Conservation (phyloP, 1,284 basidiomycete genomes). For the Trametes pubescens region DNA sequence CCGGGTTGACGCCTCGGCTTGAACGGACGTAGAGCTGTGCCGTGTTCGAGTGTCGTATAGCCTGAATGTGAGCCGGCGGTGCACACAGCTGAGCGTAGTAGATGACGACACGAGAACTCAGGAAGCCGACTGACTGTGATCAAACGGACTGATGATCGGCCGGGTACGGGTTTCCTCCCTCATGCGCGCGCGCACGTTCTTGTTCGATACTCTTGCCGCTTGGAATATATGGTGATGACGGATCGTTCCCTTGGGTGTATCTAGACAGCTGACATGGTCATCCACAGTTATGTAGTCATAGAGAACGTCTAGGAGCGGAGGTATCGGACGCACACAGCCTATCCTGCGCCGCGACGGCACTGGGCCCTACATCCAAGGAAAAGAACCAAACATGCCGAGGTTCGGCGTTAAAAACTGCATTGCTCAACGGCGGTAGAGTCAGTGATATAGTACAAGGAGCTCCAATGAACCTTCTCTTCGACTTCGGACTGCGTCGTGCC, state of each 20-base stretch:
- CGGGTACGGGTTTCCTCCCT: background rate
- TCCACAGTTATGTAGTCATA: background rate
- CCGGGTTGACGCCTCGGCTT: background rate
- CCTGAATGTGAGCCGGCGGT: background rate
- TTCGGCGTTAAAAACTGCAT: background rate
- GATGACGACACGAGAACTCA: background rate
- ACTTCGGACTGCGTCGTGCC: background rate
- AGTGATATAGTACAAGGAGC: constrained; percentile 7
- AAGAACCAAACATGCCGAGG: background rate
- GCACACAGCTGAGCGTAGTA: background rate
- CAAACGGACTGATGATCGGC: background rate
- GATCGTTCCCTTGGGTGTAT: background rate
- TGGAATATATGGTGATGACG: background rate
- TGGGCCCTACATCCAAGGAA: background rate
- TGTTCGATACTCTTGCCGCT: background rate
- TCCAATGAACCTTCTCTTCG: background rate
- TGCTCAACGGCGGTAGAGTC: background rate
- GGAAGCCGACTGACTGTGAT: background rate
- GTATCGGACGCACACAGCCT: background rate
- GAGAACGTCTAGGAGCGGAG: background rate
- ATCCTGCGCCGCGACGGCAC: no score
- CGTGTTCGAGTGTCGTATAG: background rate
- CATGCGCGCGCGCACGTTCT: background rate
- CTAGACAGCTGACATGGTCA: background rate
- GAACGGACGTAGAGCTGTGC: background rate